phyloP scores from a whole-genome alignment of 805 yeast genomes.

The Candida dendrica region DNA sequence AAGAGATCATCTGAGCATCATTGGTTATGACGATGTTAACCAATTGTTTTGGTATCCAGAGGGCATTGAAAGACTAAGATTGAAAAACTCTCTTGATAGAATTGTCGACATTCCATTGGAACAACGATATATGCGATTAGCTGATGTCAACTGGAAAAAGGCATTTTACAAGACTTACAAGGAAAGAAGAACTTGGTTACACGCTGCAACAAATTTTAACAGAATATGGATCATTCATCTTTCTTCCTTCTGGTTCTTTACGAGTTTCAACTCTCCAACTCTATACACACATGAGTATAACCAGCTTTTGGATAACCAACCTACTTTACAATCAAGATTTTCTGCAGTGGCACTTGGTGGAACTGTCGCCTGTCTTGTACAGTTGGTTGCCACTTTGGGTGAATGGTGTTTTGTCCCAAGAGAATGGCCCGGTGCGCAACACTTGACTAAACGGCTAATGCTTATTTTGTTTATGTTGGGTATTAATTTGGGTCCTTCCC shows the following conservation, averaged over 20 bases:
- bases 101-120: conserved; percentile 45
- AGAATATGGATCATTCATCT: conserved; percentile 75
- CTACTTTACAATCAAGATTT: conserved; percentile 47
- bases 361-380: conserved; percentile 48
- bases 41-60: conserved; percentile 81
- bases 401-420: conserved; percentile 66
- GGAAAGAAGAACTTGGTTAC: conserved; percentile 74
- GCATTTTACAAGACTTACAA: conserved; percentile 68
- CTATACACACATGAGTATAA: conserved; percentile 56
- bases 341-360: conserved; percentile 67
- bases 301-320: conserved; percentile 49
- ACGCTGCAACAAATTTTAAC: conserved; percentile 65
- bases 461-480: conserved; percentile 35
- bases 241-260: conserved; percentile 72
- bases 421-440: conserved; percentile 65
- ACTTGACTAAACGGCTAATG: conserved; percentile 40
- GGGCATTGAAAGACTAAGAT: conserved; percentile 54
- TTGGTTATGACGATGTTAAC: conserved; percentile 88
- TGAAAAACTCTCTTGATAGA: conserved; percentile 33
- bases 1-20: conserved; percentile 58
- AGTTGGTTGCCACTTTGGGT: conserved; percentile 46
- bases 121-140: conserved; percentile 47
- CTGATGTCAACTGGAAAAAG: conserved; percentile 55
- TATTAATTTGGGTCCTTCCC: conserved; percentile 43
- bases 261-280: conserved; percentile 62